Evolutionary conservation across 352 stramenopile genomes (phyloP), one percentile per base, ranked within the genome.

Genomic region (Pythium aquatile): DNA sequence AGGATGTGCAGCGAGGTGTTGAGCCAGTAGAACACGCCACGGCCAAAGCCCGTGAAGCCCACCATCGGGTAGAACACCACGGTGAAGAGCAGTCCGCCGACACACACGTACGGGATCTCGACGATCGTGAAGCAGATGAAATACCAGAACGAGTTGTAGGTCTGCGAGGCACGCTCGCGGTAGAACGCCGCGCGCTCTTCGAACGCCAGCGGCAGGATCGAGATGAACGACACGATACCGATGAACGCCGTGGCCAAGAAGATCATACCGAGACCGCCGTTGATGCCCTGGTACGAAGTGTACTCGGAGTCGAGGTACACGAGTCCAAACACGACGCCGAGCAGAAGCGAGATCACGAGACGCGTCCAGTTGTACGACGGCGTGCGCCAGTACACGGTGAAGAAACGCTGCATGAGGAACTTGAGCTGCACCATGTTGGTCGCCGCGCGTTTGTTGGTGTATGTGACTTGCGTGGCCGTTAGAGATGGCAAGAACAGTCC

Each of bases 171-270:
- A 42, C 90, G 83, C 66, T 97, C 87, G 11, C 86, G 68, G 76
- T 97, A 97, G 55, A 91, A 98, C 37, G 88, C 86, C 33, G 89
- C 87, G 24, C 90, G 77, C 61, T 97, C 87, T 55, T 87, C 79
- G 65, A 91, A 83, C 49, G 92, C 85, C 14, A 96, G 60, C 9
- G 88, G 78, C 24, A 97, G 49, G 1, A 89, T 77, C 5, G 73
- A 88, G 51, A 93, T 81, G 54, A 96, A 86, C n/a, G 78, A 87
- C 7, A 93, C 86, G 55, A 95, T 77, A 26, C 72, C 75, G 44
- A 94, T 79, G 65, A 97, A 97, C 46, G 90, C 55, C 11, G 91
- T 91, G 8, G 82, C 80, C 1, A 93, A 70, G 72, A 96, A 98
- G 30, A 97, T 87, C 40, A 96, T 86, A 24, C 86, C 83, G n/a